phyloP scores from a whole-genome alignment of 768 basidiomycete genomes.

The Pleurotus cornucopiae region DNA sequence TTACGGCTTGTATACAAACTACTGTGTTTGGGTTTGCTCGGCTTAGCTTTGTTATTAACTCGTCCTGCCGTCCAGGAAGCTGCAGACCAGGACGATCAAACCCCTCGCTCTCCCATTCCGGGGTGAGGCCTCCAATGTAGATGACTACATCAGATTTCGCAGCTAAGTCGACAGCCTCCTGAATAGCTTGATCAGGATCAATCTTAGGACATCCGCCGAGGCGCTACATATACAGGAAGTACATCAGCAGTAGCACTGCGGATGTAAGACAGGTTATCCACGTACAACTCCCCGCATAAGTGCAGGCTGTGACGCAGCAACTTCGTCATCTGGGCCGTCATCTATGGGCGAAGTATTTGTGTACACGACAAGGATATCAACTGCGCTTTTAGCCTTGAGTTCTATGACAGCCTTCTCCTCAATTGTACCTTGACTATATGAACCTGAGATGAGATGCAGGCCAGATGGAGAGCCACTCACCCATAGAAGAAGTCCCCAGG shows the following conservation, averaged over 20 bases:
- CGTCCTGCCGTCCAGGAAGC: constrained; percentile 57
- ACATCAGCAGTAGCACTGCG: neutral
- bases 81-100: constrained; percentile 62
- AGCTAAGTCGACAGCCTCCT: constrained; percentile 53
- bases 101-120: constrained; percentile 75
- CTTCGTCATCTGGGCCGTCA: constrained; percentile 33
- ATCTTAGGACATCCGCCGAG: constrained; percentile 65
- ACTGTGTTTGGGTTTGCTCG: constrained; percentile 54
- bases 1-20: constrained; percentile 50
- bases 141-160: constrained; percentile 50
- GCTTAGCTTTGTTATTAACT: constrained; percentile 48
- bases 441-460: too few species aligned
- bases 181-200: constrained; percentile 51
- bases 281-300: constrained; percentile 66
- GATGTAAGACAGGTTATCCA: neutral
- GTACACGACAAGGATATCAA: constrained; percentile 57
- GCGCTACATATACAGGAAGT: constrained; percentile 20
- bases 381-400: constrained; percentile 39
- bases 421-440: constrained; percentile 51
- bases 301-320: constrained; percentile 54
- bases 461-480: constrained; percentile 22
- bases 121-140: constrained; percentile 56
- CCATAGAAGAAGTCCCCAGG: constrained; percentile 71
- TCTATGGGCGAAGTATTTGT: constrained; percentile 55
- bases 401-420: constrained; percentile 55